Conservation (phyloP, 2,329 filamentous ascomycete species). For the Epichloe coenophiala region DNA sequence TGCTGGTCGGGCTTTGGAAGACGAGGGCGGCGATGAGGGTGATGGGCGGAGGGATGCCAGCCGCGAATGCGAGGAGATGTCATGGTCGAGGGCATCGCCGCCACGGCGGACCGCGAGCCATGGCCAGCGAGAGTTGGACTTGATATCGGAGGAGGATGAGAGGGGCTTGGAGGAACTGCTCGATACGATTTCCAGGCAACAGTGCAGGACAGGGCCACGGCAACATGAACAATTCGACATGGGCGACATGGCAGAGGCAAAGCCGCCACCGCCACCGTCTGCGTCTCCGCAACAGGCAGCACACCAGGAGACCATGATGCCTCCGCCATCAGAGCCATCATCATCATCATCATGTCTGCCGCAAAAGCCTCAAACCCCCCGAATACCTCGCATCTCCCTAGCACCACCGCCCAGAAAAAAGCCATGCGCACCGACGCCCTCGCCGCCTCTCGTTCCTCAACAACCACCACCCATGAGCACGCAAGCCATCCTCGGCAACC, state of each 20-base stretch:
- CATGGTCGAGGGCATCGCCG: neutral
- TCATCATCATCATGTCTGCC: neutral
- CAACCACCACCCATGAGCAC: constrained; percentile 29
- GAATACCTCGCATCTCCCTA: neutral
- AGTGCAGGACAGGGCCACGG: constrained; percentile 7
- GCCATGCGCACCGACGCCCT: neutral
- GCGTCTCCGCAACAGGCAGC: neutral
- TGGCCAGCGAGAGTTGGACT: constrained; percentile 6
- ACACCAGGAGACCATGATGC: neutral
- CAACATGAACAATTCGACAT: too few relatives aligned
- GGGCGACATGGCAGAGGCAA: neutral
- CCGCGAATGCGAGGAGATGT: neutral
- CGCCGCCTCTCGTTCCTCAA: constrained; percentile 7
- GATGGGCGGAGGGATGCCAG: too few relatives aligned
- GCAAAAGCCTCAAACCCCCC: neutral
- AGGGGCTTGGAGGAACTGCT: constrained; percentile 11
- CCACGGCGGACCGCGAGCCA: neutral
- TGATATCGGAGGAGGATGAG: constrained; percentile 13
- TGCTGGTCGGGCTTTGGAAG: neutral
- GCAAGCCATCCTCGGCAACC: constrained; percentile 37
- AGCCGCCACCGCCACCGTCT: neutral
- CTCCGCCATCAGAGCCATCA: neutral
- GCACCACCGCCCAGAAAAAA: neutral
- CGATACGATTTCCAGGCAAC: constrained; percentile 5
- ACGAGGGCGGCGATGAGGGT: neutral